Conservation (phyloP, 176 grass and related monocot species). For the Tillandsia fasciculata region DNA sequence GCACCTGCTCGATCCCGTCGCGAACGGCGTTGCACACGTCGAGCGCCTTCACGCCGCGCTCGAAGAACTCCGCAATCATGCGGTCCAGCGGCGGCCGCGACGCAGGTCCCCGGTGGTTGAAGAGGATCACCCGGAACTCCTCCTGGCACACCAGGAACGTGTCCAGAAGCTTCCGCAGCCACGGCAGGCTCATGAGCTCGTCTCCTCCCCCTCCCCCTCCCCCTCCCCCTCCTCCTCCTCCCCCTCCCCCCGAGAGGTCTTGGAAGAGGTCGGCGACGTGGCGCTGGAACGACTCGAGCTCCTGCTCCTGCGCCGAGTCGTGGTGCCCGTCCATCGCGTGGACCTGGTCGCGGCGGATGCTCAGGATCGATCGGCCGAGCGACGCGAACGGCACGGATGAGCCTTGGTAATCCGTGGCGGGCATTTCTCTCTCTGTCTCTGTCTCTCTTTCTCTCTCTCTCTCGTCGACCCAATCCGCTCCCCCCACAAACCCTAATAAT, state of each 20-base stretch:
- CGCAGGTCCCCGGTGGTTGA: conserved; percentile 25
- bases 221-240: conserved; percentile 5
- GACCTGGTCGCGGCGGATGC: conserved; percentile 48
- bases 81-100: conserved; percentile 27
- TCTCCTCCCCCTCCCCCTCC: conserved; percentile 8
- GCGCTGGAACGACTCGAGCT: conserved; percentile 66
- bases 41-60: conserved; percentile 81
- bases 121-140: conserved; percentile 44
- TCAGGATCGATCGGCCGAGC: conserved; percentile 52
- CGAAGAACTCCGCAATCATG: conserved; percentile 47
- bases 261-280: conserved; percentile 39
- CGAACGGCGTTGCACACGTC: conserved; percentile 90
- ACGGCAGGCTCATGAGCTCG: conserved; percentile 43
- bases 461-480: conserved; percentile 10
- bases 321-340: conserved; percentile 26
- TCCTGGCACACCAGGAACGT: conserved; percentile 59
- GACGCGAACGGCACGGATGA: conserved; percentile 51
- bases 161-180: conserved; percentile 74
- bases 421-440: conserved; percentile 31
- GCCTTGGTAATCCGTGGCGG: conserved; percentile 68
- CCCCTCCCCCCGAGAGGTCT: conserved; percentile 20
- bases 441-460: no score
- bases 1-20: conserved; percentile 63
- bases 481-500: conserved; percentile 1
- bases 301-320: conserved; percentile 28